Evolutionary conservation across 2,329 filamentous ascomycete genomes (phyloP), one percentile per base, ranked within the genome.

Genomic region (Xylariaceae sp.): DNA sequence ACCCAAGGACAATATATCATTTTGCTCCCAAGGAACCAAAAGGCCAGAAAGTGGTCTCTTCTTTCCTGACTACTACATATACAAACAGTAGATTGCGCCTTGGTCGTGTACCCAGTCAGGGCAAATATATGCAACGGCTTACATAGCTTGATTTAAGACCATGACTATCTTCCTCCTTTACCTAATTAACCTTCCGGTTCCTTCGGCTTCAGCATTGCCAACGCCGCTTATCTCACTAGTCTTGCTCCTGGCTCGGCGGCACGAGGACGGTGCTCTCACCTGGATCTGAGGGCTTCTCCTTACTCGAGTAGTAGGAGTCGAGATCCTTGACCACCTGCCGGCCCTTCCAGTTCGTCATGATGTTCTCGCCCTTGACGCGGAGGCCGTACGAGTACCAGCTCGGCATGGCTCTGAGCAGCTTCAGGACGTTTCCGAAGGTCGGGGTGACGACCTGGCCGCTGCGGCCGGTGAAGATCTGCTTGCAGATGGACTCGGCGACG

Each of bases 401-500:
- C n/a, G 83, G 81, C 49, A 77, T 59, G 0, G 63, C 68, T 23
- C 75, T 65, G 41, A 78, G 54, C 26, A 67, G 63, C 38, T 68
- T 50, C 31, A 74, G 49, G 2, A 60, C 38, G 3, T 50, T 52
- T 3, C 62, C 67, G 19, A 70, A 63, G 2, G 58, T 65, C 0
- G 81, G 81, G 37, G 76, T 30, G 15, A 77, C 50, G 14, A 85
- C 56, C 59, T 80, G 71, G 2, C 71, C 73, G 53, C 74, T 78
- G 44, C 66, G 59, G 2, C 78, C 80, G 1, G 51, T 65, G 27
- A 82, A 52, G 5, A 85, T 74, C 54, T 81, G 72, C 44, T 68
- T 61, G 1, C 81, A 76, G 36, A 85, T 69, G 5, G 65, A 71
- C 51, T 83, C 76, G 0, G 81, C 80, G 9, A 86, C 78, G 2